A percentile compares a stretch with the other conserved stretches of the same genome.
phyloP scores from a whole-genome alignment of 2,329 filamentous ascomycete genomes.

The Trichoderma hamatum region DNA sequence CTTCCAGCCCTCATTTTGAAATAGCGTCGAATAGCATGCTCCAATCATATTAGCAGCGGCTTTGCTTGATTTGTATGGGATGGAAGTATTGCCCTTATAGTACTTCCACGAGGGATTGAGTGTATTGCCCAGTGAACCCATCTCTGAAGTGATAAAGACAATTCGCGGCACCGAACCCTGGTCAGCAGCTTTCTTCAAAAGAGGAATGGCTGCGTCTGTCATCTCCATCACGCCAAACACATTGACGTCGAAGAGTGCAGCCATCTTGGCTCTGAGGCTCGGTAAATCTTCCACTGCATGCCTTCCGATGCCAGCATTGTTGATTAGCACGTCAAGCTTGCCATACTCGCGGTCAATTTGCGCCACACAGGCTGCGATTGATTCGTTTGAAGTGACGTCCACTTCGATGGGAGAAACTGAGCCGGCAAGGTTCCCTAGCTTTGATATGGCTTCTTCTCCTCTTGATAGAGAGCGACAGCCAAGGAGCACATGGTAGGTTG shows the following conservation, averaged over 20 bases:
- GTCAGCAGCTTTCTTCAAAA: constrained; percentile 10
- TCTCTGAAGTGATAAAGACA: constrained; percentile 19
- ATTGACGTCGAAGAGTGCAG: constrained; percentile 6
- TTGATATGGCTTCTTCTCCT: constrained; percentile 1
- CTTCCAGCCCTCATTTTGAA: constrained; percentile 10
- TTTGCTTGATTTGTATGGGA: constrained; percentile 22
- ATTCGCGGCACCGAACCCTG: constrained; percentile 16
- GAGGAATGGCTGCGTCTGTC: neutral
- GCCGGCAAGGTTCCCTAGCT: neutral
- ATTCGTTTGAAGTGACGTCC: constrained; percentile 17
- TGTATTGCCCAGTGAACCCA: constrained; percentile 14
- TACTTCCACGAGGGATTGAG: constrained; percentile 18
- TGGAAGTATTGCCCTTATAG: neutral
- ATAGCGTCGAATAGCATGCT: constrained; percentile 7
- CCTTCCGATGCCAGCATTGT: constrained; percentile 22
- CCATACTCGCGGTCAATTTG: constrained; percentile 11
- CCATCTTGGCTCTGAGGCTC: constrained; percentile 9
- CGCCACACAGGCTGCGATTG: constrained; percentile 10
- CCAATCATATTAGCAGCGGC: constrained; percentile 22
- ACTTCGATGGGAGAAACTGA: constrained; percentile 7
- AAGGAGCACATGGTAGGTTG: constrained; percentile 8
- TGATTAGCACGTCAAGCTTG: constrained; percentile 18
- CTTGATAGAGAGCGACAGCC: constrained; percentile 7
- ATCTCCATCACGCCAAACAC: constrained; percentile 15
- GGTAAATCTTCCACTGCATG: neutral